Conservation (phyloP, 1,284 basidiomycete species). For the Stygiomarasmius scandens region DNA sequence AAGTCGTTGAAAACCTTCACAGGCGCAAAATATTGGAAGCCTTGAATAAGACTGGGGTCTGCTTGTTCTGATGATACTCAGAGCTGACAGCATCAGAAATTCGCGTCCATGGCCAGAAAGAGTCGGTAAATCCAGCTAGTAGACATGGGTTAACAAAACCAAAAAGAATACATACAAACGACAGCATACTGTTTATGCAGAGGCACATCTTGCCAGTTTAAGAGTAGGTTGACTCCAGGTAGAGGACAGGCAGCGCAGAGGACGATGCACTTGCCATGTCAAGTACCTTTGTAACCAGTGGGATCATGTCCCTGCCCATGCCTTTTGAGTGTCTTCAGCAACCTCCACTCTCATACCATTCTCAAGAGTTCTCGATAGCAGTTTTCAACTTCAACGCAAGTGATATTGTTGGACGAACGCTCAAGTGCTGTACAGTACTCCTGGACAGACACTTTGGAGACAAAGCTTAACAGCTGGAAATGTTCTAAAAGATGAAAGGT, state of each 20-base stretch:
- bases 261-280: constrained; percentile 16
- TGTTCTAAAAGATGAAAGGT: constrained; percentile 17
- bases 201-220: constrained; percentile 8
- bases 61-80: constrained; percentile 8
- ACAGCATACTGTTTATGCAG: neutral
- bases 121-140: constrained; percentile 16
- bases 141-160: neutral
- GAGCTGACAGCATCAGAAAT: constrained; percentile 12
- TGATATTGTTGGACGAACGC: constrained; percentile 11
- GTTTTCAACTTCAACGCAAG: neutral
- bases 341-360: constrained; percentile 17
- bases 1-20: constrained; percentile 4
- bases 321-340: constrained; percentile 21
- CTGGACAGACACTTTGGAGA: constrained; percentile 15
- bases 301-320: constrained; percentile 19
- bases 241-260: constrained; percentile 25
- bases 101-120: constrained; percentile 16
- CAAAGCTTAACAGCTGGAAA: constrained; percentile 18
- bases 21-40: constrained; percentile 16
- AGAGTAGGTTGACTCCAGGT: constrained; percentile 22
- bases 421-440: constrained; percentile 15
- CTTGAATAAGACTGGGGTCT: constrained; percentile 15
- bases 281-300: constrained; percentile 12
- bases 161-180: no score
- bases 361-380: constrained; percentile 10